Evolutionary conservation across 164 flowering plant species (phyloP).

Genomic region (Liriodendron chinense): DNA sequence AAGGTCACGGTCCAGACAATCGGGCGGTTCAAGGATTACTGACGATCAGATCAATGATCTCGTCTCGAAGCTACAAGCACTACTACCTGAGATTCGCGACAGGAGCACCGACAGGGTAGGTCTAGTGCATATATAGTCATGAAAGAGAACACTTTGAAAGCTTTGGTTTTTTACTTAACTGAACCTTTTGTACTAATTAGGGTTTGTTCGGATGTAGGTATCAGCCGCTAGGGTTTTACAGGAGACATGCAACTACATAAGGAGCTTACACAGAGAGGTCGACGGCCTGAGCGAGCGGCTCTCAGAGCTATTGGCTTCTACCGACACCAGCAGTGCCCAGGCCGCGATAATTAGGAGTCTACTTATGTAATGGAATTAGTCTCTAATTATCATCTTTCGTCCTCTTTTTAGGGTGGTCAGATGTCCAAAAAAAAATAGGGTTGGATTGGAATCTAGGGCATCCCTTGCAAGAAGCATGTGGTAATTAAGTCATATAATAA

Average conservation of each 20-base stretch:
- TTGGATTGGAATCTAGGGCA: neutral
- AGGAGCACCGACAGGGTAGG: conserved; percentile 52
- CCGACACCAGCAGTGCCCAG: conserved; percentile 57
- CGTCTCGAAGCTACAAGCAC: conserved; percentile 52
- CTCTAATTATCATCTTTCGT: conserved; percentile 1
- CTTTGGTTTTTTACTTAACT: neutral
- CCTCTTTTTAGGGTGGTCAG: neutral
- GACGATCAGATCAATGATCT: conserved; percentile 64
- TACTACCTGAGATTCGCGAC: conserved; percentile 52
- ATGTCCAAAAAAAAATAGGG: conserved; percentile 1
- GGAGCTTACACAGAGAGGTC: conserved; percentile 59
- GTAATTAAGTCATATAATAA: conserved; percentile 6
- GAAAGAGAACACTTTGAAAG: neutral
- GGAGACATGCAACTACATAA: conserved; percentile 77
- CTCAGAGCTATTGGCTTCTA: conserved; percentile 54
- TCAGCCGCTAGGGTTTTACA: conserved; percentile 61
- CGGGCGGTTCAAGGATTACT: conserved; percentile 33
- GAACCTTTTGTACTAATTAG: neutral
- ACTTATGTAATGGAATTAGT: conserved; percentile 33
- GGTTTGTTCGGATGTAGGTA: conserved; percentile 32
- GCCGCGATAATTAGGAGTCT: conserved; percentile 71
- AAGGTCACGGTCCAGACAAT: conserved; percentile 76
- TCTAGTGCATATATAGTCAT: neutral
- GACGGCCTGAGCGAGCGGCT: conserved; percentile 65
- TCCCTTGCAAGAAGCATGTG: neutral